A percentile compares a stretch with the other conserved stretches of the same genome.
Conservation (phyloP, 2,329 filamentous ascomycete species). For the Mycocentrospora acerina region DNA sequence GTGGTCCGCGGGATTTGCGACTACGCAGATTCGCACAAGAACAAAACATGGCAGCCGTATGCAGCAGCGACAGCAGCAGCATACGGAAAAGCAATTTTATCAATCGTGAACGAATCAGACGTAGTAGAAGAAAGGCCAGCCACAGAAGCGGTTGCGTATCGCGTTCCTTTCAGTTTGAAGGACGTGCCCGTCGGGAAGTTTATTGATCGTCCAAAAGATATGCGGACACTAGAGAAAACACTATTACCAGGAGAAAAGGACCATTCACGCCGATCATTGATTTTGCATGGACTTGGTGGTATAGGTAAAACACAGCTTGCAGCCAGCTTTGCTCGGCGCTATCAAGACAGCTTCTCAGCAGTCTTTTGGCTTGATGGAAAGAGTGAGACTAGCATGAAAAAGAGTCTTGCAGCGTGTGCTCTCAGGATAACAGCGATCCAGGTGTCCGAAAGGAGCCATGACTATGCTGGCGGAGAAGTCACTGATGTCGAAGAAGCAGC, state of each 20-base stretch:
- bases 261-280: slow-evolving; percentile 5
- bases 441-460: slow-evolving; percentile 8
- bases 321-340: neutral
- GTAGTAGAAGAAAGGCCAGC: neutral
- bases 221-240: slow-evolving; percentile 8
- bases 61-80: slow-evolving; percentile 6
- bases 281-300: slow-evolving; percentile 17
- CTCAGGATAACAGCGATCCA: slow-evolving; percentile 8
- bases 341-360: slow-evolving; percentile 2
- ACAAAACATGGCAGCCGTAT: slow-evolving; percentile 8
- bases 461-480: neutral
- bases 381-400: slow-evolving; percentile 12
- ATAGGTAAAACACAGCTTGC: slow-evolving; percentile 28
- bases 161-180: neutral
- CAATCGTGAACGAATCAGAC: neutral
- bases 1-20: slow-evolving; percentile 6
- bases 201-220: slow-evolving; percentile 12
- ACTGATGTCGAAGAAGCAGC: slow-evolving; percentile 9
- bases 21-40: slow-evolving; percentile 8
- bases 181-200: slow-evolving; percentile 14
- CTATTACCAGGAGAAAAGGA: slow-evolving; percentile 1
- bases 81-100: slow-evolving; percentile 1
- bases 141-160: neutral
- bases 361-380: slow-evolving; percentile 5
- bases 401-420: slow-evolving; percentile 10